Evolutionary conservation across 768 basidiomycete genomes (phyloP), one percentile per base, ranked within the genome.

Genomic region (Lactarius trivialis): DNA sequence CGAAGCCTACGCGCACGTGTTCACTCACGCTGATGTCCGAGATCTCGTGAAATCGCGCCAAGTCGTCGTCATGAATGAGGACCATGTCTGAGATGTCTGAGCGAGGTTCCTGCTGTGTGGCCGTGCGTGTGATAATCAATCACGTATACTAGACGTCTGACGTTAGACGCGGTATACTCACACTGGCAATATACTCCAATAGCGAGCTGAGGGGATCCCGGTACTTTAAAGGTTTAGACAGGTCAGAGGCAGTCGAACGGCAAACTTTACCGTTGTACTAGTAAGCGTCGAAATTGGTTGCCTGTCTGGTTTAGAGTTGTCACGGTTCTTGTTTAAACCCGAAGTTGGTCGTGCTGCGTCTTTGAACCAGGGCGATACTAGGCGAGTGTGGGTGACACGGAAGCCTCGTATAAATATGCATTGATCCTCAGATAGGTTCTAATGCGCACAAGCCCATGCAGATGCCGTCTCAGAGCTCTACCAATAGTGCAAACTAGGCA

Each of bases 81-180:
- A 57, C 56, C 30, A 48, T 57, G 28, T 57, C 56, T 7, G 41
- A 45, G n/a, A 48, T 57, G 28, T 57, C 56, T 7, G 41, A 45
- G n/a, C 17, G 30, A 6, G 45, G 45, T 8, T 30, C 56, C 5
- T n/a, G 30, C 56, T 57, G 14, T 45, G 32, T 1, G 11, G 30
- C 4, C 32, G 30, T 19, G 39, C 28, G 12, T 19, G 15, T 56
- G 24, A 57, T 39, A 6, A 9, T 8, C 30, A 43, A 28, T 24
- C 15, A 30, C 14, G n/a, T 48, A 24, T 21, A 24, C 48, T 17
- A 43, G 19, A 30, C 39, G 39, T 28, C 39, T 30, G 37, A n/a
- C n/a, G n/a, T n/a, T n/a, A n/a, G n/a, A n/a, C n/a, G 30, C 7
- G 19, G 14, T 1, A 34, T 57, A 57, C 30, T 45, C 33, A 57